These are phyloP conservation scores for Scutellaria galericulata DNA, from an alignment of 257 asterid genomes.

Conservation along the genomic window DNA sequence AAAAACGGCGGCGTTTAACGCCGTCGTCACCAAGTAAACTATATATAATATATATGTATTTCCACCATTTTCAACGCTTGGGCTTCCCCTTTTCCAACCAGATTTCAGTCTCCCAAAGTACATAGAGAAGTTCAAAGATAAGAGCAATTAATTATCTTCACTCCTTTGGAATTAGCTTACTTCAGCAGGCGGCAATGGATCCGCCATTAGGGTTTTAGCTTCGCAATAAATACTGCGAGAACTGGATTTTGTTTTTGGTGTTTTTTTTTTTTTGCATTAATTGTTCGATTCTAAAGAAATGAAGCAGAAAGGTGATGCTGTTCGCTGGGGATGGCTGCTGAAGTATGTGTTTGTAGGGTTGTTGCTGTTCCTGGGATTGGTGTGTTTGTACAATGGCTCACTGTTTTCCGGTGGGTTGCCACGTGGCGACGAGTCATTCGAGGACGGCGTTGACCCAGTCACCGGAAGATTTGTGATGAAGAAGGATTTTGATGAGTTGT, in stretches of 20 bases:
- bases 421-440: slow-evolving; percentile 53
- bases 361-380: slow-evolving; percentile 61
- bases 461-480: slow-evolving; percentile 44
- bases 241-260: slow-evolving; percentile 2
- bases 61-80: slow-evolving; percentile 27
- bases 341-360: slow-evolving; percentile 58
- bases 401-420: slow-evolving; percentile 65
- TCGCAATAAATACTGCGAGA: slow-evolving; percentile 12
- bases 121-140: neutral
- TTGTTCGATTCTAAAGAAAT: slow-evolving; percentile 29
- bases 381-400: slow-evolving; percentile 65
- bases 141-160: slow-evolving; percentile 22
- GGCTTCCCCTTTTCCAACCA: slow-evolving; percentile 20
- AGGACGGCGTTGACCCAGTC: slow-evolving; percentile 63
- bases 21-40: slow-evolving; percentile 31
- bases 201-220: slow-evolving; percentile 48
- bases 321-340: slow-evolving; percentile 45
- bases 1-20: slow-evolving; percentile 48
- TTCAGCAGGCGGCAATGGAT: slow-evolving; percentile 53
- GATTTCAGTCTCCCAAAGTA: slow-evolving; percentile 24
- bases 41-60: neutral
- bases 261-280: neutral
- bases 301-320: slow-evolving; percentile 54
- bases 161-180: slow-evolving; percentile 34
- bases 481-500: slow-evolving; percentile 53